phyloP scores from a whole-genome alignment of 2,329 filamentous ascomycete species.

The Aspergillus viridinutans region DNA sequence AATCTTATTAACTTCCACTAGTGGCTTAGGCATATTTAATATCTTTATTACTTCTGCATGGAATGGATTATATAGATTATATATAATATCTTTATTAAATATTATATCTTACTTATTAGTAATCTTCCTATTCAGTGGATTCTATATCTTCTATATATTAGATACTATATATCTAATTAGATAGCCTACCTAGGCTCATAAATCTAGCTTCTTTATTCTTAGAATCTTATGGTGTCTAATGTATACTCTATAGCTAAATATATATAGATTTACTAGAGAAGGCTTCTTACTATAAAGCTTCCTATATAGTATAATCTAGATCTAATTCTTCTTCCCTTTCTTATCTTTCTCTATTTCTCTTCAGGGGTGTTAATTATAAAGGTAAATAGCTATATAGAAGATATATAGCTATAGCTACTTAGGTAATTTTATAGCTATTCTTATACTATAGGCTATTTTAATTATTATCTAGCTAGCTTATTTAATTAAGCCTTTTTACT shows the following conservation, averaged over 20 bases:
- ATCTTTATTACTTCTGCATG: neutral
- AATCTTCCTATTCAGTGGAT: neutral
- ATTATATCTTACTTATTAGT: neutral
- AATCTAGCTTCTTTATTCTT: neutral
- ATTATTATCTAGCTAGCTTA: no score
- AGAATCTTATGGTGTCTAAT: neutral
- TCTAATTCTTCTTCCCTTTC: no score
- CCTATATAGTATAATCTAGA: neutral
- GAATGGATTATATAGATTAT: neutral
- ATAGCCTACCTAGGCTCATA: neutral
- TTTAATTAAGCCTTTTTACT: neutral
- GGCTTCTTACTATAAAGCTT: neutral
- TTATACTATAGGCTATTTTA: no score
- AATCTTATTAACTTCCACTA: neutral
- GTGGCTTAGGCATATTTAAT: neutral
- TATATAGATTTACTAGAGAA: neutral
- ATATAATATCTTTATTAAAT: neutral
- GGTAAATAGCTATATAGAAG: neutral
- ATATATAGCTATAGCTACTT: neutral
- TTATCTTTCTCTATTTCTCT: no score
- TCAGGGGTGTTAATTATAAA: no score
- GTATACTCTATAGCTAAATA: neutral
- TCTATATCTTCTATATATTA: neutral
- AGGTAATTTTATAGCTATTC: neutral
- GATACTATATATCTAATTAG: neutral